phyloP scores from a whole-genome alignment of 2,329 filamentous ascomycete genomes.

The Epichloe coenophiala region DNA sequence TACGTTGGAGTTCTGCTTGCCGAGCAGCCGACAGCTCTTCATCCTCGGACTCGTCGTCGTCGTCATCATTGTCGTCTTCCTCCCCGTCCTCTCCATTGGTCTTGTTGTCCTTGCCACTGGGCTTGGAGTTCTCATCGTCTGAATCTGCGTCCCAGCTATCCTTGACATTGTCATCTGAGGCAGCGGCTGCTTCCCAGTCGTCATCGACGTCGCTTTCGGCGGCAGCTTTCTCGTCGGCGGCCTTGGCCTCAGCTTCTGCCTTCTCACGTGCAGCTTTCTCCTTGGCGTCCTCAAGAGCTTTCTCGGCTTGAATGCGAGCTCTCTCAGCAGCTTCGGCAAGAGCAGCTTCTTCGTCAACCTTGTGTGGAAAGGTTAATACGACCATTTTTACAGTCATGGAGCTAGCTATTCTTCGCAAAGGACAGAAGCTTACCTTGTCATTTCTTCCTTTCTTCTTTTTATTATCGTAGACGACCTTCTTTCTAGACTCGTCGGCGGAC shows the following conservation, averaged over 20 bases:
- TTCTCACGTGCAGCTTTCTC: conserved; percentile 44
- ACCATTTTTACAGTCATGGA: not conserved
- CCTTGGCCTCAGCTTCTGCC: conserved; percentile 42
- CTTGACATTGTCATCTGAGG: conserved; percentile 62
- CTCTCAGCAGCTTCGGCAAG: conserved; percentile 68
- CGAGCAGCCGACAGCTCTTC: conserved; percentile 64
- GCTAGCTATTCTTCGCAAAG: not conserved
- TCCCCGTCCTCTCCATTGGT: conserved; percentile 29
- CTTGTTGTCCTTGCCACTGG: conserved; percentile 10
- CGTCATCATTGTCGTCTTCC: conserved; percentile 10
- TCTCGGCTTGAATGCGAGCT: conserved; percentile 54
- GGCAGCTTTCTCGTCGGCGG: conserved; percentile 39
- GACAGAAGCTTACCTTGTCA: conserved; percentile 32
- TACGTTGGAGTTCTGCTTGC: conserved; percentile 60
- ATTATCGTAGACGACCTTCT: conserved; percentile 61
- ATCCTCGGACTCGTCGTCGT: conserved; percentile 34
- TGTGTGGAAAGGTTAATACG: conserved; percentile 17
- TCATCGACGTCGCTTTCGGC: conserved; percentile 53
- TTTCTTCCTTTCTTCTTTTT: conserved; percentile 64
- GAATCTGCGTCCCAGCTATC: conserved; percentile 90
- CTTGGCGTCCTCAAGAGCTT: conserved; percentile 46
- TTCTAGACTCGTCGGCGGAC: conserved; percentile 51
- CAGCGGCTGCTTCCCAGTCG: conserved; percentile 80
- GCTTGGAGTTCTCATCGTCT: conserved; percentile 45
- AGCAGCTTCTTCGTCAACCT: conserved; percentile 61